Evolutionary conservation across 2,329 filamentous ascomycete species (phyloP), one percentile per base, ranked within the genome.

Genomic region (Microdochium trichocladiopsis): DNA sequence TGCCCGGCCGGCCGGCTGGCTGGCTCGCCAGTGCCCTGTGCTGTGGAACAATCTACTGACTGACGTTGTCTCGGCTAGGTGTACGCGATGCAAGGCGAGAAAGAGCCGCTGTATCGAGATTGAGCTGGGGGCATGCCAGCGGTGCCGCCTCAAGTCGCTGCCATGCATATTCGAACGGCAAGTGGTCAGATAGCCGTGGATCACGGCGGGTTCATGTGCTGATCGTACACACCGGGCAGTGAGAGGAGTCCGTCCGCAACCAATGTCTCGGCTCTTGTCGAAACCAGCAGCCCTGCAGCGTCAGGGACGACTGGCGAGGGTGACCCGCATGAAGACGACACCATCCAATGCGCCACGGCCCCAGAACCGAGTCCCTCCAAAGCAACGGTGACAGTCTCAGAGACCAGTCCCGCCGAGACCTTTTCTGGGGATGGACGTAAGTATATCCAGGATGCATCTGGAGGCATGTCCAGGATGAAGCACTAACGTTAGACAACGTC

Each of bases 71-170:
- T 22, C 41, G 41, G n/a, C 21, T 47, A 63, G 61, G 22, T 70
- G 67, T 51, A 59, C 64, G 50, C 62, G 59, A 21, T 70, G 67
- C 52, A 70, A 70, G 52, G 56, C 60, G 5, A 56, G 67, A 21
- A 69, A 70, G 52, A 68, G 64, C 50, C 66, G 63, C 51, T 69
- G 67, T 43, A 61, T 69, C 28, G 63, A 66, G 53, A 58, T 53
- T 0, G 47, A 53, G 0, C 54, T 57, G 1, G 66, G 63, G 0
- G 53, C 53, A 12, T 70, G 65, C 41, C 56, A 65, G 21, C 56
- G 66, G 50, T 69, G 66, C 25, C 55, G 57, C 11, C 49, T 57
- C 43, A 59, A 56, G 25, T 60, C 61, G 1, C 48, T 61, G 22
- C 31, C 54, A 4, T 64, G 62, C 48, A 31, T 50, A 12, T 55